Evolutionary conservation across 2,329 filamentous ascomycete species (phyloP).

Genomic region (Coniochaeta sp.): DNA sequence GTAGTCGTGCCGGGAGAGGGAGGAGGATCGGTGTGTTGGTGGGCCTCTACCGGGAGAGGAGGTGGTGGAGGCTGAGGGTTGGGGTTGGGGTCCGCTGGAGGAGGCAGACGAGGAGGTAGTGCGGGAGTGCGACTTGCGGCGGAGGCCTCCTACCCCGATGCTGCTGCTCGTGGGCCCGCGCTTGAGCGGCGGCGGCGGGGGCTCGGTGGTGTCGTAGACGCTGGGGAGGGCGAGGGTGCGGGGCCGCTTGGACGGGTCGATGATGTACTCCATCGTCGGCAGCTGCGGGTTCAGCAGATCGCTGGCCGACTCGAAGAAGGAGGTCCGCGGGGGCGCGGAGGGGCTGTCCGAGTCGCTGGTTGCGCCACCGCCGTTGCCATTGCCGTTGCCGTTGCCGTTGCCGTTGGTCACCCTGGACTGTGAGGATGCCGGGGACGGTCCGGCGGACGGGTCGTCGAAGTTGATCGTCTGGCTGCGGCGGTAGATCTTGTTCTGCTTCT

Average conservation of each 20-base stretch:
- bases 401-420: conserved; percentile 40
- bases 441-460: conserved; percentile 27
- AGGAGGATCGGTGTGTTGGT: conserved; percentile 30
- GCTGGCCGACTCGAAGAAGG: conserved; percentile 89
- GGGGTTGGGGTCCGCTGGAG: conserved; percentile 15
- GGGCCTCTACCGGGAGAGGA: conserved; percentile 19
- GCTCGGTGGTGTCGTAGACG: conserved; percentile 88
- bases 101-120: conserved; percentile 14
- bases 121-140: conserved; percentile 20
- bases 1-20: conserved; percentile 39
- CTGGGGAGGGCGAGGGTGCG: conserved; percentile 96
- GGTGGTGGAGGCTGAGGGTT: conserved; percentile 29
- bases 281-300: conserved; percentile 88
- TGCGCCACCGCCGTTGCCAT: conserved; percentile 41
- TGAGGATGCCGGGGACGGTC: conserved; percentile 22
- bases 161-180: conserved; percentile 33
- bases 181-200: conserved; percentile 71
- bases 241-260: conserved; percentile 73
- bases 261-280: conserved; percentile 71
- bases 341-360: conserved; percentile 35
- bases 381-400: no score
- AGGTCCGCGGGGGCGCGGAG: conserved; percentile 77
- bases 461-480: conserved; percentile 70
- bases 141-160: no score
- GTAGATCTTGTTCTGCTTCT: conserved; percentile 63